These are phyloP conservation scores for Dendrobium huoshanense DNA, from an alignment of 106 monocot genomes.

Conservation along the genomic window DNA sequence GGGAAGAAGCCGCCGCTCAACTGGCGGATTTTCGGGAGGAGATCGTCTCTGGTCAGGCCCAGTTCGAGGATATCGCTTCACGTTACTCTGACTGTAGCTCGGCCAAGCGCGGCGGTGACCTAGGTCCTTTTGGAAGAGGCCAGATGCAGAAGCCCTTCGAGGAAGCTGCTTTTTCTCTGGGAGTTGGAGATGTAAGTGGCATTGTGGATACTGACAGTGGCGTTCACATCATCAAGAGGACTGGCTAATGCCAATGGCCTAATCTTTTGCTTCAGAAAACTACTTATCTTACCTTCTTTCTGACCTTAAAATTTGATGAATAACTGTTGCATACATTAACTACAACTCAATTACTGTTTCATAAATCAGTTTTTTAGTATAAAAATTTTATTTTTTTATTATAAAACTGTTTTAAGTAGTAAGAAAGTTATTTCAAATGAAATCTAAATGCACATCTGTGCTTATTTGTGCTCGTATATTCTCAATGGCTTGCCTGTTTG, in stretches of 20 bases:
- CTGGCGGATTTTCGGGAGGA: slow-evolving; percentile 39
- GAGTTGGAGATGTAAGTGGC: slow-evolving; percentile 53
- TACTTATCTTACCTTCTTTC: neutral
- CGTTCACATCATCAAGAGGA: slow-evolving; percentile 77
- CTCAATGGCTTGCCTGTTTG: too few relatives aligned
- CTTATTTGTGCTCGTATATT: neutral
- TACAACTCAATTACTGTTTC: neutral
- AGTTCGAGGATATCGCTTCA: slow-evolving; percentile 61
- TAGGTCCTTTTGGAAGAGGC: slow-evolving; percentile 58
- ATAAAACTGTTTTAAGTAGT: too few relatives aligned
- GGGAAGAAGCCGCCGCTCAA: slow-evolving; percentile 43
- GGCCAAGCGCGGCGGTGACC: slow-evolving; percentile 92
- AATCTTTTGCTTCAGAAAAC: neutral
- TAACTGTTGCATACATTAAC: neutral
- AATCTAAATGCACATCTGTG: neutral
- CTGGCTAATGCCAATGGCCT: slow-evolving; percentile 29
- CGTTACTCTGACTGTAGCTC: slow-evolving; percentile 76
- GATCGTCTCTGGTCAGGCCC: slow-evolving; percentile 45
- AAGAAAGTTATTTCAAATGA: too few relatives aligned
- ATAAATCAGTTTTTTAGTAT: too few relatives aligned
- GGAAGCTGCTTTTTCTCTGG: slow-evolving; percentile 47
- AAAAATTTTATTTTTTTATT: too few relatives aligned
- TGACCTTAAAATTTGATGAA: neutral
- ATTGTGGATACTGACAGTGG: slow-evolving; percentile 90
- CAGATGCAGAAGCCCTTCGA: slow-evolving; percentile 81